phyloP scores from a whole-genome alignment of 495 filamentous ascomycete genomes.

The Terfezia boudieri region DNA sequence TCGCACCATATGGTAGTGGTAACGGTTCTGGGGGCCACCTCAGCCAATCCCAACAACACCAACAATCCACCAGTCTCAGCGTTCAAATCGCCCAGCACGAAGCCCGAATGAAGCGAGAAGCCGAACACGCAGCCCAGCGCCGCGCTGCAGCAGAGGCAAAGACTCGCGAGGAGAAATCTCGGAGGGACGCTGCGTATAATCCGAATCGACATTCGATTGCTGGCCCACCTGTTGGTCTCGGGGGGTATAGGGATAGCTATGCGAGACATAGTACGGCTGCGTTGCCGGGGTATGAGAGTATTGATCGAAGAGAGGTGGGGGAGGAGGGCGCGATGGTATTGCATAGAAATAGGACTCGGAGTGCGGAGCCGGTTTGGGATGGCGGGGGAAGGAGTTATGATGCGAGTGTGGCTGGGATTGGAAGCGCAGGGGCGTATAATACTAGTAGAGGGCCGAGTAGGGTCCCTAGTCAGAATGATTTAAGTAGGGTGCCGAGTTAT shows the following conservation, averaged over 20 bases:
- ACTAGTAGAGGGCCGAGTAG: neutral
- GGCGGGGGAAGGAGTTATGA: neutral
- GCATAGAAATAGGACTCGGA: neutral
- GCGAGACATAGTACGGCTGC: neutral
- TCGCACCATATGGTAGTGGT: neutral
- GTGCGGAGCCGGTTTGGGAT: neutral
- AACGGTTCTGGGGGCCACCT: neutral
- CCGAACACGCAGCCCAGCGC: neutral
- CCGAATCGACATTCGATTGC: neutral
- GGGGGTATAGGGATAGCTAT: neutral
- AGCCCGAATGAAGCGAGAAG: neutral
- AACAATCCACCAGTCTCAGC: neutral
- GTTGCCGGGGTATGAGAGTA: neutral
- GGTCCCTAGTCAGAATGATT: neutral
- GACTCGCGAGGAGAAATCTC: too few species aligned
- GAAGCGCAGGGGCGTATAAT: neutral
- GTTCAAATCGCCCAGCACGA: neutral
- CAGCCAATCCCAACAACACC: neutral
- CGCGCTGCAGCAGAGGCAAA: neutral
- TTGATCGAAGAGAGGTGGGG: neutral
- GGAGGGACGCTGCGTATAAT: neutral
- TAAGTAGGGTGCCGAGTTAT: neutral
- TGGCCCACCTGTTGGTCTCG: neutral
- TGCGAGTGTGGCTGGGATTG: neutral
- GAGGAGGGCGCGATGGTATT: neutral